Evolutionary conservation across 164 flowering plant genomes (phyloP), one percentile per base, ranked within the genome.

Genomic region (Dillenia turbinata): DNA sequence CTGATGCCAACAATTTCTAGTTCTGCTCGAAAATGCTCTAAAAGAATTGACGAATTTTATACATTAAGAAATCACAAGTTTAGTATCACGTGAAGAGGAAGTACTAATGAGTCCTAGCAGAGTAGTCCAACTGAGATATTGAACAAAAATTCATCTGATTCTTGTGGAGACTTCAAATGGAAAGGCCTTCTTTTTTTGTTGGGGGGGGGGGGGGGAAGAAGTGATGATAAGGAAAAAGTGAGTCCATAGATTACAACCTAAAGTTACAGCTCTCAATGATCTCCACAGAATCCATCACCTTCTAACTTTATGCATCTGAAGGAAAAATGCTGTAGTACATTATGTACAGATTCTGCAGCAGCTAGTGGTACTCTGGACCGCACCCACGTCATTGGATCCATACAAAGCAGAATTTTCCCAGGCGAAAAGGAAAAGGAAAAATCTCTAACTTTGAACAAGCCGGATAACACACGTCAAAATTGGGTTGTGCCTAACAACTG

Each of bases 221-320:
- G n/a, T n/a, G 1, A 19, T 4, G 40, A 33, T 5, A 33, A 33
- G 40, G 40, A 51, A 63, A 50, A 59, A 54, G 45, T 66, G 40
- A 40, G 61, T 51, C 48, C 63, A 66, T 49, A 68, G 63, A 71
- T 54, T 52, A 57, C 68, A 72, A 51, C 75, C 64, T 66, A 55
- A 59, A 54, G 64, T 69, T 71, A 70, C 58, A 68, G 65, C 71
- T 72, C 76, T 72, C 63, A 52, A 65, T 66, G 40, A 26, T 73
- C 66, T 54, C 72, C 59, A 46, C 53, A 47, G 62, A 17, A 22
- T 58, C 73, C 61, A 24, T 43, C 63, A 54, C 47, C 73, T 51
- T 69, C 63, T 33, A 33, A 33, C 68, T 52, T 44, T 71, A 73
- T 75, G 81, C 81, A 51, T 73, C 67, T 66, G 75, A 77, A 67